phyloP scores from a whole-genome alignment of 495 filamentous ascomycete genomes.

The Xylaria acuta region DNA sequence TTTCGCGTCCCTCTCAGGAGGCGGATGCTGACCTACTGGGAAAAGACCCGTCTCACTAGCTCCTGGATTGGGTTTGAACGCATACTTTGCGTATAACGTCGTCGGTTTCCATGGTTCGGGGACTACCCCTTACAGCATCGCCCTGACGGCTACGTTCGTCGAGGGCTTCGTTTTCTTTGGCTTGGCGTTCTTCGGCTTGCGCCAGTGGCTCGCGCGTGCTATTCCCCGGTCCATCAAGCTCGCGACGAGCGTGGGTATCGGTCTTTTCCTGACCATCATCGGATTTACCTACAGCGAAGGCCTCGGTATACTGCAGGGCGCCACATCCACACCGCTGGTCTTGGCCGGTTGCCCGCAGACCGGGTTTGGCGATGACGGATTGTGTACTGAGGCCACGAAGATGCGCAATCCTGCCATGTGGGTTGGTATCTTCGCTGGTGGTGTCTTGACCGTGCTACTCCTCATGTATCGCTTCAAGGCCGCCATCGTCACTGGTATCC shows the following conservation, averaged over 20 bases:
- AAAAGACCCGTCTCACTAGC: slow-evolving; percentile 74
- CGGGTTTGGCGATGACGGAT: slow-evolving; percentile 43
- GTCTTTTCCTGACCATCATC: slow-evolving; percentile 80
- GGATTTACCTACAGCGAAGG: slow-evolving; percentile 80
- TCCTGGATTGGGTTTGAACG: slow-evolving; percentile 84
- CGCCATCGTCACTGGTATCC: slow-evolving; percentile 78
- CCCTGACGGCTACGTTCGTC: slow-evolving; percentile 81
- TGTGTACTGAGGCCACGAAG: slow-evolving; percentile 62
- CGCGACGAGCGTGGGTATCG: slow-evolving; percentile 82
- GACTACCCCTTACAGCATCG: slow-evolving; percentile 69
- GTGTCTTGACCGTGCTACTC: slow-evolving; percentile 73
- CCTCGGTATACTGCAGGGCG: slow-evolving; percentile 73
- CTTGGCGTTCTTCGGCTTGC: slow-evolving; percentile 74
- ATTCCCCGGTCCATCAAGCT: slow-evolving; percentile 82
- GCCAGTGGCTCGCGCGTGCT: slow-evolving; percentile 81
- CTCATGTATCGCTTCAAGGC: slow-evolving; percentile 87
- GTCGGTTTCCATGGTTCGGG: slow-evolving; percentile 75
- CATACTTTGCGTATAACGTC: slow-evolving; percentile 83
- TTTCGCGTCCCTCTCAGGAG: background rate
- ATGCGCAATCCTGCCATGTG: slow-evolving; percentile 81
- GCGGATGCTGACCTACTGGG: slow-evolving; percentile 9
- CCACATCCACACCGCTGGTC: slow-evolving; percentile 63
- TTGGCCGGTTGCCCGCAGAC: slow-evolving; percentile 68
- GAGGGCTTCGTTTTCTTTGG: slow-evolving; percentile 77
- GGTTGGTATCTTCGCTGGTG: slow-evolving; percentile 84